Evolutionary conservation across 2,329 filamentous ascomycete species (phyloP).

Genomic region (Botrytis fabae): DNA sequence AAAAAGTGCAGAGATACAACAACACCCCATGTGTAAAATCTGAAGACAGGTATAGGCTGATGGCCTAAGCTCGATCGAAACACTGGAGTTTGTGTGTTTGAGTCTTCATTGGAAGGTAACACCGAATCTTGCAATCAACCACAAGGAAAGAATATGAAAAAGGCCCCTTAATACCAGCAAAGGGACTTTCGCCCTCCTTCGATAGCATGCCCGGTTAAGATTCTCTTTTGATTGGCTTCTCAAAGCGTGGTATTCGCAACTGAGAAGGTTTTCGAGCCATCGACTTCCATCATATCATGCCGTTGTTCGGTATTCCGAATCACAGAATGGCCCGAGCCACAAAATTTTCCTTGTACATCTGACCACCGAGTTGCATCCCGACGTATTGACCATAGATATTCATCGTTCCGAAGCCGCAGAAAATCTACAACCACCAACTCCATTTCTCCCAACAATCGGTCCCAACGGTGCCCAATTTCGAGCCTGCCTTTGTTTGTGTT

Average conservation of each 20-base stretch:
- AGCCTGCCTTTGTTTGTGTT: neutral
- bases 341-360: neutral
- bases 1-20: neutral
- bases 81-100: neutral
- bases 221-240: neutral
- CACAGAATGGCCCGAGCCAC: neutral
- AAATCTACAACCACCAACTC: neutral
- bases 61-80: neutral
- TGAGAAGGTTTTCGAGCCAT: neutral
- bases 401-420: neutral
- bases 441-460: neutral
- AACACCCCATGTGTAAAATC: neutral
- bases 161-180: neutral
- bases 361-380: slow-evolving; percentile 5
- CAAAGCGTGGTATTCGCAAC: neutral
- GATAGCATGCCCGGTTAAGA: neutral
- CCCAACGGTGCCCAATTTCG: neutral
- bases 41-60: slow-evolving; percentile 8
- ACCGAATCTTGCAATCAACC: neutral
- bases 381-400: neutral
- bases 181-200: neutral
- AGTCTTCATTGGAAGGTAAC: neutral
- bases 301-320: neutral
- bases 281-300: neutral
- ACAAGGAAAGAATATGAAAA: neutral